Evolutionary conservation across 2,329 filamentous ascomycete genomes (phyloP), one percentile per base, ranked within the genome.

Genomic region (Chaetomiaceae sp.): DNA sequence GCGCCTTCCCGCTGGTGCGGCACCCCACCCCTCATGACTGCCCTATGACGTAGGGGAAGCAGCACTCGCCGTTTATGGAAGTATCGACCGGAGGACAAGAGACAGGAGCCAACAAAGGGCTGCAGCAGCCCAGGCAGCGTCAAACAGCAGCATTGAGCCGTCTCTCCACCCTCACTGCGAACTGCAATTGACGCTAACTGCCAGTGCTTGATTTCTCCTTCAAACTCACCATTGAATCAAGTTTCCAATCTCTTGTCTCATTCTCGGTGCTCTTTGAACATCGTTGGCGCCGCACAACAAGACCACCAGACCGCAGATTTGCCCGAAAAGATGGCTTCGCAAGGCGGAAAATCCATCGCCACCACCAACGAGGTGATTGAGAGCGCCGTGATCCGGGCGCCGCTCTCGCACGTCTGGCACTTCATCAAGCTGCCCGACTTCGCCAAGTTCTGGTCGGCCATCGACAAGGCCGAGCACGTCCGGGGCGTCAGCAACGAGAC

Each of bases 371-470:
- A 58, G 47, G 57, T 59, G 24, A 54, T 56, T 7, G 57, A 58
- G 51, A 57, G 56, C 50, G 54, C 54, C 42, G 80, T 87, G 65
- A 85, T 87, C 67, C 73, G 78, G 57, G 81, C 81, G 30, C 77
- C 78, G 27, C 75, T 86, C 62, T 74, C 74, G 59, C 65, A 76
- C 56, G 82, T 86, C 63, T 87, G 83, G 83, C 83, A 86, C 70
- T 72, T 79, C 59, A 82, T 86, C 76, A 86, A 86, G 74, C 78
- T 86, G 32, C 75, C 79, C 64, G 73, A 81, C 63, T 86, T 87
- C 66, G 65, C 68, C 69, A 73, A 76, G 60, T 87, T 84, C 71
- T 86, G 81, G 79, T 69, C 71, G 36, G 75, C 76, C 52, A 73
- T 87, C 36, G 69, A 74, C 53, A 74, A 74, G 61, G 78, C 74